Percentiles rank a stretch among this genome's conserved stretches.
Evolutionary conservation across 805 yeast species (phyloP).

Genomic region (Ogataea nonfermentans): DNA sequence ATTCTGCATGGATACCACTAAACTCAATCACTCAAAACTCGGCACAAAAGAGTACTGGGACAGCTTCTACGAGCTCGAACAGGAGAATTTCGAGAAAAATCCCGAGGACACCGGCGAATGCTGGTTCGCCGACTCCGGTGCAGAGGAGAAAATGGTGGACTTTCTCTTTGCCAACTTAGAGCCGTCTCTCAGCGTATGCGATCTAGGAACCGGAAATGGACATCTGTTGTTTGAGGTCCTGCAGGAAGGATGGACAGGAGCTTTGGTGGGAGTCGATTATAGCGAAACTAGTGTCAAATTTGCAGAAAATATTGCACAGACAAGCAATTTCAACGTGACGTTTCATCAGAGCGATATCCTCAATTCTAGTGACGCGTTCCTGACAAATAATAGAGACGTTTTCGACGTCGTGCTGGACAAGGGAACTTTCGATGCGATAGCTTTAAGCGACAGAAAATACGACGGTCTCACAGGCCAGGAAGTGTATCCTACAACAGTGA

Average conservation of each 20-base stretch:
- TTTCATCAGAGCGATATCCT: constrained; percentile 76
- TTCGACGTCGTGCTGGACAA: constrained; percentile 86
- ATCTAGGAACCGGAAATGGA: constrained; percentile 96
- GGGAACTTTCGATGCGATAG: constrained; percentile 97
- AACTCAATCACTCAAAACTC: constrained; percentile 72
- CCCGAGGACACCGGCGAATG: constrained; percentile 89
- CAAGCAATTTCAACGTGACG: constrained; percentile 36
- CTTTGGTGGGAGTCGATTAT: constrained; percentile 79
- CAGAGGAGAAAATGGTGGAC: constrained; percentile 79
- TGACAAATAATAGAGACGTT: constrained; percentile 28
- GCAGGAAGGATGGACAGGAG: constrained; percentile 62
- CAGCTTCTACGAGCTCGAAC: constrained; percentile 73
- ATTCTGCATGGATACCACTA: constrained; percentile 20
- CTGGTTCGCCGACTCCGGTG: constrained; percentile 96
- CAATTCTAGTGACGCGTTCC: constrained; percentile 35
- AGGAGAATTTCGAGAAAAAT: constrained; percentile 66
- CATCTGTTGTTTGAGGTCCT: constrained; percentile 71
- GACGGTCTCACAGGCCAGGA: constrained; percentile 50
- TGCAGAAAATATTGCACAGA: constrained; percentile 57
- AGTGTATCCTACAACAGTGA: constrained; percentile 61
- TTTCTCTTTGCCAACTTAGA: constrained; percentile 54
- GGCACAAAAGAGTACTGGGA: constrained; percentile 95
- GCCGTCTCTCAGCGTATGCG: constrained; percentile 50
- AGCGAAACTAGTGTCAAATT: constrained; percentile 76
- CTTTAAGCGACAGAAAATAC: constrained; percentile 62